A percentile compares a stretch with the other conserved stretches of the same genome.
Conservation (phyloP, 2,329 filamentous ascomycete genomes). For the Venturia carpophila region DNA sequence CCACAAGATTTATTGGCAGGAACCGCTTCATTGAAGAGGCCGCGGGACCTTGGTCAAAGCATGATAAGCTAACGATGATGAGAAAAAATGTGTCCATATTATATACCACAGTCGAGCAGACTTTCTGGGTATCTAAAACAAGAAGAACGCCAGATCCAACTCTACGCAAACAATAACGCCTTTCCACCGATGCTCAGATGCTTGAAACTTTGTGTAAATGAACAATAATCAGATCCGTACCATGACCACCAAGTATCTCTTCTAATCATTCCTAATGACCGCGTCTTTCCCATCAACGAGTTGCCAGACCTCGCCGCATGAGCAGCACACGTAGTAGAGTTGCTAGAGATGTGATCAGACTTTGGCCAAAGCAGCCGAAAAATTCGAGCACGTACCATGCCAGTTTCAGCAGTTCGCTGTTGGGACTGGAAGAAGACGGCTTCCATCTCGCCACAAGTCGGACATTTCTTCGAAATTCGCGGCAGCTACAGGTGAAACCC, state of each 20-base stretch:
- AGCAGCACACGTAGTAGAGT: conserved; percentile 69
- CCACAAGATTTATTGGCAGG: not conserved
- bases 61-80: not conserved
- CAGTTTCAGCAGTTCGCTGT: conserved; percentile 90
- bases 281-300: conserved; percentile 13
- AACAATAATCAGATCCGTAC: not conserved
- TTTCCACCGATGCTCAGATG: conserved; percentile 5
- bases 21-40: not conserved
- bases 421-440: conserved; percentile 99
- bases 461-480: conserved; percentile 77
- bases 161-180: not conserved
- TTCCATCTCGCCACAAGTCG: conserved; percentile 75
- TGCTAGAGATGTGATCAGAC: conserved; percentile 36
- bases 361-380: conserved; percentile 18
- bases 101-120: conserved; percentile 9
- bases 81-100: conserved; percentile 11
- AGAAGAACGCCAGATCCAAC: conserved; percentile 5
- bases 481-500: conserved; percentile 61
- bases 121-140: conserved; percentile 10
- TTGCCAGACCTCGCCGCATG: conserved; percentile 79
- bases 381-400: conserved; percentile 66
- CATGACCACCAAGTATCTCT: not conserved
- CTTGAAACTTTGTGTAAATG: not conserved
- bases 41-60: not conserved
- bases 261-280: not conserved